phyloP scores from a whole-genome alignment of 371 early-diverging fungal species.

The Mucor circinelloides region DNA sequence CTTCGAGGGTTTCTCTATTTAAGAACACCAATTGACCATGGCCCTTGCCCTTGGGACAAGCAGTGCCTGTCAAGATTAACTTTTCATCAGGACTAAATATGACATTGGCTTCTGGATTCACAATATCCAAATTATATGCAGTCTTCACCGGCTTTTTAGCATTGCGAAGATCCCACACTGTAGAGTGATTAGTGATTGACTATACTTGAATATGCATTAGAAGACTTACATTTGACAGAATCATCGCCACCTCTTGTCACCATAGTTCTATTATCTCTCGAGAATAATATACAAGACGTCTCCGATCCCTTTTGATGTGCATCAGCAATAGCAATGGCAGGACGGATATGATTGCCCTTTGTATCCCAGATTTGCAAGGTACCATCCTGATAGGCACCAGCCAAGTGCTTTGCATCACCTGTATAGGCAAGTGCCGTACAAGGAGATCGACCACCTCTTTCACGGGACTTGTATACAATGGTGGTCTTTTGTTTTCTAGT shows the following conservation, averaged over 20 bases:
- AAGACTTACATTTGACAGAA: constrained; percentile 74
- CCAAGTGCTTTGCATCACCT: constrained; percentile 69
- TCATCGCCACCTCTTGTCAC: constrained; percentile 85
- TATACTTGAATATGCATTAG: background rate
- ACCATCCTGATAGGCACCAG: constrained; percentile 71
- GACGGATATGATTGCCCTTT: constrained; percentile 55
- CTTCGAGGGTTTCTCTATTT: constrained; percentile 69
- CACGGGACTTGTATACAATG: constrained; percentile 75
- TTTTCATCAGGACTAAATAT: constrained; percentile 88
- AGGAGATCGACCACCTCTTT: constrained; percentile 70
- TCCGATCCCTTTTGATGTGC: constrained; percentile 75
- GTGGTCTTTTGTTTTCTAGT: constrained; percentile 75
- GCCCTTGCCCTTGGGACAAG: constrained; percentile 72
- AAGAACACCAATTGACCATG: constrained; percentile 71
- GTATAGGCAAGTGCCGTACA: constrained; percentile 72
- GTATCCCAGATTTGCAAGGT: constrained; percentile 64
- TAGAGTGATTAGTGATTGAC: background rate
- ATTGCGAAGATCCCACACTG: constrained; percentile 90
- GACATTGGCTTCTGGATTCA: constrained; percentile 85
- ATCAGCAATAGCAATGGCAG: constrained; percentile 56
- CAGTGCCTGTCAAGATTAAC: constrained; percentile 69
- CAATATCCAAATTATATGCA: constrained; percentile 61
- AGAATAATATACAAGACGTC: constrained; percentile 71
- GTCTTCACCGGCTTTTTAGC: constrained; percentile 65
- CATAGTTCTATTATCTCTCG: constrained; percentile 64